phyloP scores from a whole-genome alignment of 176 grass and related monocot species.

The Olyra latifolia region DNA sequence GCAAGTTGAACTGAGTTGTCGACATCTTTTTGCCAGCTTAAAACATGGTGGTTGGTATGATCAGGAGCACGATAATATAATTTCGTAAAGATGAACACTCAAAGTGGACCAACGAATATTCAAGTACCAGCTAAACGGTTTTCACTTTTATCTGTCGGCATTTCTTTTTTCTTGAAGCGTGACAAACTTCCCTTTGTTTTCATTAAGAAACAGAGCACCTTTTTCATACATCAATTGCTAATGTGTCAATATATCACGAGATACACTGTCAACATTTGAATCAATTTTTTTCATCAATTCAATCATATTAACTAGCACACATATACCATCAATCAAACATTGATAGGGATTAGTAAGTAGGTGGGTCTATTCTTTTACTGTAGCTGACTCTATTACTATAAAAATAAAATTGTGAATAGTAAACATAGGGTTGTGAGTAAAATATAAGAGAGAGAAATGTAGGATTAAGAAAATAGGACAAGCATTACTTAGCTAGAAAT shows the following conservation, averaged over 20 bases:
- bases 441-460: no score
- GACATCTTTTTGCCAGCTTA: constrained; percentile 25
- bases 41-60: neutral
- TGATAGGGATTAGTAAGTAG: no score
- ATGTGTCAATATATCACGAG: neutral
- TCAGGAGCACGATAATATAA: neutral
- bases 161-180: neutral
- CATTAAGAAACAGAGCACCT: neutral
- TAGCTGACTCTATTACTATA: no score
- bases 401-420: no score
- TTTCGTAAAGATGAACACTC: neutral
- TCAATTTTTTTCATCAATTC: no score
- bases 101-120: neutral
- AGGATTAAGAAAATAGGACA: no score
- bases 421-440: no score
- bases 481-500: no score
- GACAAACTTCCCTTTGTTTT: neutral
- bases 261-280: neutral
- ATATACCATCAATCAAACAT: no score
- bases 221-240: no score
- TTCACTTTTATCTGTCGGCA: neutral
- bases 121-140: neutral
- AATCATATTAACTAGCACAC: no score
- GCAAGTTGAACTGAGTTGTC: constrained; percentile 15
- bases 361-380: no score